Evolutionary conservation across 768 basidiomycete genomes (phyloP), one percentile per base, ranked within the genome.

Genomic region (Megacollybia marginata): DNA sequence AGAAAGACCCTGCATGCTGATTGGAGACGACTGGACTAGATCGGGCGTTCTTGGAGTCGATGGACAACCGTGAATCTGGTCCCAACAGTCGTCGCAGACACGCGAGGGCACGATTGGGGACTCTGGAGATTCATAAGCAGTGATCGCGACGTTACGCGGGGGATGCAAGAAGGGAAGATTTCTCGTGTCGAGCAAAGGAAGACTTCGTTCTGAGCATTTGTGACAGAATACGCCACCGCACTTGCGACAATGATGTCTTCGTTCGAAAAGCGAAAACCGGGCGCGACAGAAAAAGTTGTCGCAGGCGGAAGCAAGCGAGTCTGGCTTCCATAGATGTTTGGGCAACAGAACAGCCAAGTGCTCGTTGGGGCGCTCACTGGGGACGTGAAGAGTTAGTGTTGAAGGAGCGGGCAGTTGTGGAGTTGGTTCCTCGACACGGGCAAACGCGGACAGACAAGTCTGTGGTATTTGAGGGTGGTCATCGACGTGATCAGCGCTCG

Each of bases 181-280:
- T 9, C 85, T 77, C n/a, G 84, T 77, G 60, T 90, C 88, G 48
- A 90, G 75, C 4, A 90, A 78, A 11, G 76, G 68, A 0, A 83
- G 88, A 6, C 70, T 59, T 48, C 76, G 76, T 6, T 75, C 67
- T 1, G 81, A 76, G 62, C 88, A 90, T 6, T 73, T 63, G 44
- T 64, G 63, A 66, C 88, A 91, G 62, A 82, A 89, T 31, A 90
- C 69, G 54, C 85, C 86, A 46, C 88, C 88, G 55, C 88, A 90
- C 62, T 89, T 90, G 62, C 88, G 78, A 65, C 88, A 91, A 53
- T 91, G 88, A 61, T 91, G 88, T 67, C 80, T 79, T 54, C 88
- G 84, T 54, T 87, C 83, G 42, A 83, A 75, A 52, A 90, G 62
- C 52, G 79, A 76, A 63, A 90, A 90, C 46, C 63, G 64, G 54